These are phyloP conservation scores for Ganoderma lingzhi DNA, from an alignment of 1,284 basidiomycete genomes.

Conservation along the genomic window DNA sequence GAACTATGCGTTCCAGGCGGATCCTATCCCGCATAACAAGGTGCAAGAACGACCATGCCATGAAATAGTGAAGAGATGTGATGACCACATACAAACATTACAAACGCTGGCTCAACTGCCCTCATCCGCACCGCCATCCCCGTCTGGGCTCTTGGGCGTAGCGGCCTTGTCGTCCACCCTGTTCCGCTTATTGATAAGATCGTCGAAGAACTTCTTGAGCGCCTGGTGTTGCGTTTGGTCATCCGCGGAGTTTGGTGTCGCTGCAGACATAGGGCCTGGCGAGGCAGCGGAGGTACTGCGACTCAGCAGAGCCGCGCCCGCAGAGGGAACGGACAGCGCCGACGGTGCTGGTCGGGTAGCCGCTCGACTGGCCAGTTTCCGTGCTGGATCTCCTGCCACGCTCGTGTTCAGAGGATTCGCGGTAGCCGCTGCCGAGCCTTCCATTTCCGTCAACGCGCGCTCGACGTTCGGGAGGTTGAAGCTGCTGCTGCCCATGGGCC, in stretches of 20 bases:
- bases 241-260: constrained; percentile 56
- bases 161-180: constrained; percentile 44
- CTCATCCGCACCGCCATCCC: constrained; percentile 45
- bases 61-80: neutral
- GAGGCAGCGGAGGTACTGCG: constrained; percentile 44
- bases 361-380: constrained; percentile 36
- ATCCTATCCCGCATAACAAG: neutral
- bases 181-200: constrained; percentile 74
- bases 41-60: constrained; percentile 3
- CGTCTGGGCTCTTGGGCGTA: constrained; percentile 40
- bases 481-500: constrained; percentile 86
- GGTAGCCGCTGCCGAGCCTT: constrained; percentile 52
- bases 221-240: constrained; percentile 83
- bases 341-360: constrained; percentile 35
- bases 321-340: constrained; percentile 36
- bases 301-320: constrained; percentile 26
- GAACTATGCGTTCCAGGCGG: neutral
- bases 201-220: constrained; percentile 88
- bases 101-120: constrained; percentile 37
- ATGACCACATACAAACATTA: constrained; percentile 1
- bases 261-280: constrained; percentile 45
- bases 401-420: constrained; percentile 37
- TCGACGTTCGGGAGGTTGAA: constrained; percentile 88
- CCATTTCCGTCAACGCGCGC: constrained; percentile 87
- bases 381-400: constrained; percentile 33